Base-by-base conservation (phyloP, 768 basidiomycete genomes). In the Mycena metata region DNA sequence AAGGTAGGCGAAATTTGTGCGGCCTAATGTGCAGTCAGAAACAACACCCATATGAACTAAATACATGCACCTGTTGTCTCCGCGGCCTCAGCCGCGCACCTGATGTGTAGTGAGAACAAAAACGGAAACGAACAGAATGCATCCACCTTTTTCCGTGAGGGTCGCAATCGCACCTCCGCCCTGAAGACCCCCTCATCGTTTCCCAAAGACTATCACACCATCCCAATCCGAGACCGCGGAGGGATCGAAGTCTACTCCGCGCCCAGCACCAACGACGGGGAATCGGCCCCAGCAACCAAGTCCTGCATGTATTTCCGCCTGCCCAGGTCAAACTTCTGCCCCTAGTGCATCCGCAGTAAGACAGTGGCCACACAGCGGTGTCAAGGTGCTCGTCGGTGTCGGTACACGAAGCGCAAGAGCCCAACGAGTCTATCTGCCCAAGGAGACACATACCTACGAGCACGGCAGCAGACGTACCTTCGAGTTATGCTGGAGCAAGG, bases 291-390 rank as follows among this genome's bases (percentile, higher is more conserved):
- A 46, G 7, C 45, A 17, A 46, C 45, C 45, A 19, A 16, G 45
- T 46, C 45, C 45, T 46, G 45, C 45, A 46, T 46, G 45, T n/a
- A 46, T 46, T 46, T 46, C 45, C 45, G 15, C 45, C 45, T 19
- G 21, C 45, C 45, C 45, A 46, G 21, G 10, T 21, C 15, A 7
- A 5, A 10, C 45, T 19, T 19, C 21, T 46, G 10, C 45, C 15
- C n/a, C n/a, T n/a, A n/a, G n/a, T n/a, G 21, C 45, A 17, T 17
- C 16, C 45, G 2, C 45, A n/a, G 45, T 17, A 46, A 46, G 45
- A 21, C 45, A 46, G 45, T 21, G 45, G 45, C 45, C 45, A 46
- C 45, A 46, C 45, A 46, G 45, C 45, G 45, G 45, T 46, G 45
- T 46, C 45, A n/a, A 21, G 43, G 45, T 46, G 45, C 45, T 17